Conservation (phyloP, 768 basidiomycete species). For the Phlegmacium glaucopus region DNA sequence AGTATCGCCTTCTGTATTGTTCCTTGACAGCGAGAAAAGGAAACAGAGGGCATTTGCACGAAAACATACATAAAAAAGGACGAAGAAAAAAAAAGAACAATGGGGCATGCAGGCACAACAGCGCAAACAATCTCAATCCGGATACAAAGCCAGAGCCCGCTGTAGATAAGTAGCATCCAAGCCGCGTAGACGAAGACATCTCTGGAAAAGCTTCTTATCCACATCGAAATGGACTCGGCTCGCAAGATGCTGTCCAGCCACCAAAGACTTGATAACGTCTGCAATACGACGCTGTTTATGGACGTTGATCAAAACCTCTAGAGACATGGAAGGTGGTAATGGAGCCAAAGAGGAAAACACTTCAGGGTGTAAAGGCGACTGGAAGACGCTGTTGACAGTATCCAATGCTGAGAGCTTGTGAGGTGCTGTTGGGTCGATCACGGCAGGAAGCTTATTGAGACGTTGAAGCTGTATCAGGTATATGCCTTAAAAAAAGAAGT, state of each 20-base stretch:
- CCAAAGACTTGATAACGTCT: slow-evolving; percentile 73
- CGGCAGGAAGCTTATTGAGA: slow-evolving; percentile 65
- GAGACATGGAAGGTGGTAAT: slow-evolving; percentile 71
- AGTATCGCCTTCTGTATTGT: too few species aligned
- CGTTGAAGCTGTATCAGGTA: slow-evolving; percentile 73
- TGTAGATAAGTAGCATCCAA: slow-evolving; percentile 55
- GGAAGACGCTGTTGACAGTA: slow-evolving; percentile 56
- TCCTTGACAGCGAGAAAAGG: too few species aligned
- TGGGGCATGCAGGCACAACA: not conserved
- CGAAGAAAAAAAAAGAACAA: not conserved
- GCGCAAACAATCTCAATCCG: slow-evolving; percentile 7
- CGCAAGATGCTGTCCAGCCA: slow-evolving; percentile 81
- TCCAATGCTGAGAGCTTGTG: slow-evolving; percentile 65
- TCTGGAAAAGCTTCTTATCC: slow-evolving; percentile 76
- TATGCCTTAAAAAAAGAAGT: slow-evolving; percentile 44
- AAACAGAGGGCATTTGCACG: too few species aligned
- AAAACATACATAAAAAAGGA: slow-evolving; percentile 1
- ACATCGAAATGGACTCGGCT: slow-evolving; percentile 64
- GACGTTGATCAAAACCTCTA: slow-evolving; percentile 85
- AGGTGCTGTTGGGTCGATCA: slow-evolving; percentile 82
- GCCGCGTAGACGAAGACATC: slow-evolving; percentile 67
- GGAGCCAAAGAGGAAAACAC: slow-evolving; percentile 72
- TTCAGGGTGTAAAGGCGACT: slow-evolving; percentile 70
- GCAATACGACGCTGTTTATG: slow-evolving; percentile 86
- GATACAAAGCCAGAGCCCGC: slow-evolving; percentile 21